Base-by-base conservation (phyloP, 768 basidiomycete genomes). In the Rubroboletus satanas region DNA sequence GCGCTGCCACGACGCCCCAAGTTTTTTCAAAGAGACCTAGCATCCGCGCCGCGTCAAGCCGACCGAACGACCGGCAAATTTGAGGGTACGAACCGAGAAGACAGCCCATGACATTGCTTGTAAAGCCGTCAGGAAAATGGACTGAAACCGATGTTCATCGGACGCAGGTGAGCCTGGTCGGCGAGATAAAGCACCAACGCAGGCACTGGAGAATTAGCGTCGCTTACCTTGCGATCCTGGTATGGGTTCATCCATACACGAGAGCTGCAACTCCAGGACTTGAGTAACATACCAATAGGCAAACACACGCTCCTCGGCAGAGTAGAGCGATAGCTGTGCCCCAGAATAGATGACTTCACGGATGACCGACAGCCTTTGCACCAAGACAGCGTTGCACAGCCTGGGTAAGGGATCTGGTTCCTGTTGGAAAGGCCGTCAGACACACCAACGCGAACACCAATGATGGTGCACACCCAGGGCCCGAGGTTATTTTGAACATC, bases 291-390 rank as follows among this genome's bases (percentile, higher is more conserved):
- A 88, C 85, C 88, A 91, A 69, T 92, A 91, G 3, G 89, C 85
- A 57, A 90, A 82, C 0, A 85, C 74, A 33, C 74, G 79, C 63
- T 93, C 91, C 41, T 87, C 80, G 1, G 76, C 68, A 21, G 81
- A 75, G 62, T 91, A 90, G 7, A 93, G 68, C 43, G 88, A 86
- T 21, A 91, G 69, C 66, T 92, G 88, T 57, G 89, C 87, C 2
- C 88, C 91, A 2, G 88, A 85, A 42, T 86, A 73, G 5, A 91
- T 68, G 14, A 93, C 75, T 59, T 93, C 88, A 37, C 82, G 79
- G 4, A 88, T 75, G 10, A 78, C 70, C 5, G 79, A 72, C 17
- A 90, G 68, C 42, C 88, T 79, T 77, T 83, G 83, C n/a, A 80
- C 51, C 5, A 84, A 70, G 4, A 82, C 77, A 0, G 75, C 75